Conservation (phyloP, 129 eudicot genomes). For the Artemisia argyi region DNA sequence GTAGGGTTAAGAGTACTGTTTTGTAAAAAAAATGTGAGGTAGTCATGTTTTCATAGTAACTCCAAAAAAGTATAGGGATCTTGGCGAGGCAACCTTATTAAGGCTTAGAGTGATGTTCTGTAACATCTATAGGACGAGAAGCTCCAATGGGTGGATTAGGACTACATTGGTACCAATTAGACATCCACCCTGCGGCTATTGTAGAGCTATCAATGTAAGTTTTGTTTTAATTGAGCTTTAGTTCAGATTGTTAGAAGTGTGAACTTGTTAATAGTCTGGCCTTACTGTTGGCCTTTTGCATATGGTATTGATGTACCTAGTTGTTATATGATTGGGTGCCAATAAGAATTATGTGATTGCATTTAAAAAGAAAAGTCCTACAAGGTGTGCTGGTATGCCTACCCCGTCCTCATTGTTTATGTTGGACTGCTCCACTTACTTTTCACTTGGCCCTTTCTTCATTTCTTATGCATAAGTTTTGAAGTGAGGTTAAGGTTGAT, state of each 20-base stretch:
- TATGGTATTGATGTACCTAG: too few relatives aligned
- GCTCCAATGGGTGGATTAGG: not conserved
- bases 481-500: too few relatives aligned
- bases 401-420: not conserved
- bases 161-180: not conserved
- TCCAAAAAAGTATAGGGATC: too few relatives aligned
- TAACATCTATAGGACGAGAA: conserved; percentile 13
- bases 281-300: too few relatives aligned
- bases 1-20: too few relatives aligned
- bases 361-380: not conserved
- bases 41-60: too few relatives aligned
- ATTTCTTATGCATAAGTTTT: not conserved
- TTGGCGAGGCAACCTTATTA: not conserved
- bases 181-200: not conserved
- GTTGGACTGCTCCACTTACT: not conserved
- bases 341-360: not conserved
- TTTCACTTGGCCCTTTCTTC: not conserved
- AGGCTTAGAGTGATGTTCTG: not conserved
- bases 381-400: conserved; percentile 13
- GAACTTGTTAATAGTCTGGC: too few relatives aligned
- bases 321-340: too few relatives aligned
- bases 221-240: not conserved
- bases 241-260: not conserved
- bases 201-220: not conserved
- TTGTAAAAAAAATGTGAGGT: too few relatives aligned